A percentile compares a stretch with the other conserved stretches of the same genome.
These are phyloP conservation scores for Paraphysoderma sedebokerense DNA, from an alignment of 371 early-diverging fungal genomes.

Conservation along the genomic window DNA sequence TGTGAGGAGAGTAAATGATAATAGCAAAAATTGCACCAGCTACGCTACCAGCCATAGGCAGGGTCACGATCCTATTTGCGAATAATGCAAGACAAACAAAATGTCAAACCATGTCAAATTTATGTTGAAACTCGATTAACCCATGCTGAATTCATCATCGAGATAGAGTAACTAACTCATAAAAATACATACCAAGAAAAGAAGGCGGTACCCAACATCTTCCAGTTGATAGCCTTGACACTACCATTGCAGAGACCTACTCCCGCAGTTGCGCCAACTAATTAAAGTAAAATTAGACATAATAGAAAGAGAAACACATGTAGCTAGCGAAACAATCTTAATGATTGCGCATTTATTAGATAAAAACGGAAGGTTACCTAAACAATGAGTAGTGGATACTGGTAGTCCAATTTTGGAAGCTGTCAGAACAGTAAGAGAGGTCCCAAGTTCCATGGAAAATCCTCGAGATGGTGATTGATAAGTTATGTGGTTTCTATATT, in stretches of 20 bases:
- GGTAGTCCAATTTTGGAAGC: constrained; percentile 66
- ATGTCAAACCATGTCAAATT: too few species aligned
- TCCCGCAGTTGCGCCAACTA: constrained; percentile 62
- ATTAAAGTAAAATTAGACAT: too few species aligned
- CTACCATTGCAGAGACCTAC: constrained; percentile 66
- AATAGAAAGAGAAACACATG: too few species aligned
- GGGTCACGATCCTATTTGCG: constrained; percentile 56
- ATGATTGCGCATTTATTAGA: too few species aligned
- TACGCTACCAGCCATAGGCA: constrained; percentile 52
- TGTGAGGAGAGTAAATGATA: constrained; percentile 37
- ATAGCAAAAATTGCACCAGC: constrained; percentile 51
- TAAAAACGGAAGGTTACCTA: too few species aligned
- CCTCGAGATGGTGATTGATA: constrained; percentile 72
- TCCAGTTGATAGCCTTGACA: constrained; percentile 60
- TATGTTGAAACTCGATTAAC: too few species aligned
- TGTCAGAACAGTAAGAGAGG: constrained; percentile 65
- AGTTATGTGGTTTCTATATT: constrained; percentile 68
- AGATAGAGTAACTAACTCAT: too few species aligned
- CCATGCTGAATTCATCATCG: too few species aligned
- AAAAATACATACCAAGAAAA: too few species aligned
- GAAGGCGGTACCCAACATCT: constrained; percentile 44
- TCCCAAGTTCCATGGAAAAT: constrained; percentile 65
- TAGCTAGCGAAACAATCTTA: too few species aligned
- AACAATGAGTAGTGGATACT: constrained; percentile 77
- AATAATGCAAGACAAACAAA: too few species aligned